Percentiles rank a stretch among this genome's conserved stretches.
phyloP scores from a whole-genome alignment of 192 early-diverging fungal species.

The Coemansia sp. region DNA sequence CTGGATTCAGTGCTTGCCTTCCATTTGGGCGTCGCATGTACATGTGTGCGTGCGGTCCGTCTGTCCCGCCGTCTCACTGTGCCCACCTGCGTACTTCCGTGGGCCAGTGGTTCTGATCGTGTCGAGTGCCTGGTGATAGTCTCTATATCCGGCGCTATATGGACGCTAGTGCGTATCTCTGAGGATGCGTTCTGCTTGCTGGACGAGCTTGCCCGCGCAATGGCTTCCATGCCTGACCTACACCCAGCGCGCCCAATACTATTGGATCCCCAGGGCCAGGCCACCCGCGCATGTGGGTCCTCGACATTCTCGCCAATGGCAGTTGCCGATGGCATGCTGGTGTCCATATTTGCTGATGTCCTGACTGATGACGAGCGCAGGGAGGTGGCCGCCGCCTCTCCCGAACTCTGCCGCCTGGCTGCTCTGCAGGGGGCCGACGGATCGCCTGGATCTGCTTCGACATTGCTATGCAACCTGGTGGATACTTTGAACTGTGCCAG shows the following conservation, averaged over 20 bases:
- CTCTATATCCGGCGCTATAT: conserved; percentile 23
- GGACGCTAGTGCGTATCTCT: conserved; percentile 28
- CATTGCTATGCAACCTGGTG: too few species aligned
- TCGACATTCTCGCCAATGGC: neutral
- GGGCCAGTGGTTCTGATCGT: neutral
- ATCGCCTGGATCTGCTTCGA: too few species aligned
- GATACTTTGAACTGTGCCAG: conserved; percentile 1
- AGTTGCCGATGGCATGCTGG: conserved; percentile 16
- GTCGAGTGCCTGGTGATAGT: conserved; percentile 6
- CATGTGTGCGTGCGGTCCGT: conserved; percentile 9
- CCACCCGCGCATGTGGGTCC: conserved; percentile 3
- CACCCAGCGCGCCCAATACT: conserved; percentile 38
- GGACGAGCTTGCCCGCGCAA: conserved; percentile 11
- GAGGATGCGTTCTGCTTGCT: conserved; percentile 16
- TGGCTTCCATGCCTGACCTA: conserved; percentile 6
- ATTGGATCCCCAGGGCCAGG: neutral
- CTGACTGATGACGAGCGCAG: conserved; percentile 21
- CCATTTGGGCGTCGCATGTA: conserved; percentile 25
- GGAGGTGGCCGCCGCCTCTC: conserved; percentile 21
- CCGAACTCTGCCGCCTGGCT: conserved; percentile 6
- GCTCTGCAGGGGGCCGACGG: too few species aligned
- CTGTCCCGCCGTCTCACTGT: conserved; percentile 3
- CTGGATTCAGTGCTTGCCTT: conserved; percentile 25
- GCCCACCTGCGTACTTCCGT: conserved; percentile 11
- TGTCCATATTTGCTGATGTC: conserved; percentile 7